Conservation (phyloP, 192 early-diverging fungal genomes). For the Entomortierella parvispora region DNA sequence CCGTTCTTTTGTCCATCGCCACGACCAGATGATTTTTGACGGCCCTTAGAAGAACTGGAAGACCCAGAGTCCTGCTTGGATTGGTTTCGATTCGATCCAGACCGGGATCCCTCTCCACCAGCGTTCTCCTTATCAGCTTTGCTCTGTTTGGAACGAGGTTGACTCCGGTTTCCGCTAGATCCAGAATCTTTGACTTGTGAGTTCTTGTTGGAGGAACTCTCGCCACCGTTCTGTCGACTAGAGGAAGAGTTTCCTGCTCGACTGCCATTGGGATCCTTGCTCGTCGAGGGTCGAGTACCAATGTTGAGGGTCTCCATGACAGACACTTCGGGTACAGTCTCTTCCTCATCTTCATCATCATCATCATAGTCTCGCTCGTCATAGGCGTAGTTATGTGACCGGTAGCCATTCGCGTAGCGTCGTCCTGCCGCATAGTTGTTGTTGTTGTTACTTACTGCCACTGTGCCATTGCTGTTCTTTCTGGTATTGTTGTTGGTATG, state of each 20-base stretch:
- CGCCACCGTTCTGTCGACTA: background rate
- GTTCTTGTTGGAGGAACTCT: slow-evolving; percentile 7
- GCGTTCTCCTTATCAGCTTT: background rate
- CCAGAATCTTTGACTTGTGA: background rate
- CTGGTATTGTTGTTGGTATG: slow-evolving; percentile 20
- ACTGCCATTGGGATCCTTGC: slow-evolving; percentile 21
- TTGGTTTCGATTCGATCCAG: background rate
- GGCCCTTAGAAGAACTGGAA: background rate
- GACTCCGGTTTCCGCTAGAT: background rate
- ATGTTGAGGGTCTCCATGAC: slow-evolving; percentile 54
- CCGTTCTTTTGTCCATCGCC: slow-evolving; percentile 20
- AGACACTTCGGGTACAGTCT: slow-evolving; percentile 5
- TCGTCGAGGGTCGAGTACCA: slow-evolving; percentile 23
- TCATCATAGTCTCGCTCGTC: slow-evolving; percentile 42
- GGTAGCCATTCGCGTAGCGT: slow-evolving; percentile 34
- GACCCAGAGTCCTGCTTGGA: background rate
- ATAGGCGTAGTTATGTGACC: slow-evolving; percentile 24
- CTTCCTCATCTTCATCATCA: slow-evolving; percentile 23
- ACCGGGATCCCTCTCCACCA: background rate
- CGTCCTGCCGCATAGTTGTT: slow-evolving; percentile 31
- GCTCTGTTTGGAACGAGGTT: background rate
- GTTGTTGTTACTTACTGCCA: slow-evolving; percentile 8
- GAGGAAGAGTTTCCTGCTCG: slow-evolving; percentile 1
- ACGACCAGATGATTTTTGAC: slow-evolving; percentile 3
- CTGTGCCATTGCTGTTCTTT: slow-evolving; percentile 6